Percentiles rank a stretch among this genome's conserved stretches.
These are phyloP conservation scores for Apodospora peruviana DNA, from an alignment of 495 filamentous ascomycete species.

Conservation along the genomic window DNA sequence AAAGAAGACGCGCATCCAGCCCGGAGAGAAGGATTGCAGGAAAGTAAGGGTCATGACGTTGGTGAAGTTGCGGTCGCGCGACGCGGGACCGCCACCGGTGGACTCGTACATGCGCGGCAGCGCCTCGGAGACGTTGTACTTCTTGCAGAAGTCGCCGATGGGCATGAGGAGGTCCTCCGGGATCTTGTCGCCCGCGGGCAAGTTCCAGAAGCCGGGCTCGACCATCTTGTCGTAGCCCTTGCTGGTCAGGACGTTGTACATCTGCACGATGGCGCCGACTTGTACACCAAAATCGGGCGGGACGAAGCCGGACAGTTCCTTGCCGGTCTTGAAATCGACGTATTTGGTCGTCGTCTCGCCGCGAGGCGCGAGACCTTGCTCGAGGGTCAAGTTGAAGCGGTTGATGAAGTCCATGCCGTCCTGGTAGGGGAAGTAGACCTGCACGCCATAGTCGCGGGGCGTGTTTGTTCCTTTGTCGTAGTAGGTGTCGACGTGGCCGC, in stretches of 20 bases:
- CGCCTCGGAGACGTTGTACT: constrained; percentile 23
- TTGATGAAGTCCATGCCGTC: constrained; percentile 23
- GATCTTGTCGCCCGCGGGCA: constrained; percentile 29
- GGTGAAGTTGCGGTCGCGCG: constrained; percentile 28
- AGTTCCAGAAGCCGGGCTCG: constrained; percentile 36
- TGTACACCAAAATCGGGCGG: constrained; percentile 11
- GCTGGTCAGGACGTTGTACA: constrained; percentile 30
- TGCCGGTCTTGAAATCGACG: constrained; percentile 39
- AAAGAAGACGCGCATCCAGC: constrained; percentile 24
- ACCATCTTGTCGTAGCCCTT: constrained; percentile 34
- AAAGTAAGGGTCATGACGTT: constrained; percentile 32
- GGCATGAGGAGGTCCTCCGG: constrained; percentile 44
- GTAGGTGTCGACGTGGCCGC: constrained; percentile 42
- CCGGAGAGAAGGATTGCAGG: constrained; percentile 32
- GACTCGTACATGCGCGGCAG: constrained; percentile 30
- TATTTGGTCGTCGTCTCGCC: constrained; percentile 18
- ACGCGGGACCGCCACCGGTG: constrained; percentile 33
- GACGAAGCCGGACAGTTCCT: constrained; percentile 12
- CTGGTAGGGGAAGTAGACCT: constrained; percentile 21
- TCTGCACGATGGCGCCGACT: constrained; percentile 24
- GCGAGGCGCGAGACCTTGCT: constrained; percentile 11
- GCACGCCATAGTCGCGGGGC: constrained; percentile 38
- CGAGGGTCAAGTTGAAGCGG: constrained; percentile 30
- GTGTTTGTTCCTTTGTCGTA: constrained; percentile 27
- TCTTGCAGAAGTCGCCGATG: constrained; percentile 40